Evolutionary conservation across 192 early-diverging fungal species (phyloP).

Genomic region (Rhizophlyctis rosea): DNA sequence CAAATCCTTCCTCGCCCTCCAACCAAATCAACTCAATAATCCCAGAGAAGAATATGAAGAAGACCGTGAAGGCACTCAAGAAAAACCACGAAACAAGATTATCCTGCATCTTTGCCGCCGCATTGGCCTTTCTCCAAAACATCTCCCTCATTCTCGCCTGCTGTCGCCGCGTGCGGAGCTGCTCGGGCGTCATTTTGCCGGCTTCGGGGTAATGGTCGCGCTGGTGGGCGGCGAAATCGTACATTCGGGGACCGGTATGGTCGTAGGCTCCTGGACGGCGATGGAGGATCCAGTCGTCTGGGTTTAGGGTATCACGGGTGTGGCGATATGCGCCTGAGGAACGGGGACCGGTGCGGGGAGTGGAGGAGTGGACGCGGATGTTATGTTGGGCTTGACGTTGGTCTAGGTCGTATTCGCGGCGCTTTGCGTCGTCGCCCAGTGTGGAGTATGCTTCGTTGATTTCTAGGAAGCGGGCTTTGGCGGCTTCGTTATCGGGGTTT

Average conservation of each 20-base stretch:
- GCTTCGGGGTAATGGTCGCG: conserved; percentile 30
- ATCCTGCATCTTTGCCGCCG: conserved; percentile 13
- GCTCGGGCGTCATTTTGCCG: conserved; percentile 9
- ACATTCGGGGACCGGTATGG: conserved; percentile 7
- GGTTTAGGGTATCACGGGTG: conserved; percentile 20
- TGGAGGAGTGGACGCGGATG: background rate
- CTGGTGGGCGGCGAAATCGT: conserved; percentile 31
- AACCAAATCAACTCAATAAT: conserved; percentile 34
- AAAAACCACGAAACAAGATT: conserved; percentile 10
- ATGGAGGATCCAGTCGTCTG: conserved; percentile 48
- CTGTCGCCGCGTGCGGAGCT: conserved; percentile 4
- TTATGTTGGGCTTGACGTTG: conserved; percentile 8
- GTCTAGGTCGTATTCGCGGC: conserved; percentile 75
- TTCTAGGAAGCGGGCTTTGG: conserved; percentile 67
- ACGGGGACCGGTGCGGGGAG: conserved; percentile 4
- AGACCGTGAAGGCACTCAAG: conserved; percentile 17
- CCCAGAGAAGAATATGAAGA: conserved; percentile 29
- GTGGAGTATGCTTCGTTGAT: conserved; percentile 87
- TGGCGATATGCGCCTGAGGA: conserved; percentile 5
- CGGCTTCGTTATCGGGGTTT: conserved; percentile 65
- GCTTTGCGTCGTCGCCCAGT: conserved; percentile 64
- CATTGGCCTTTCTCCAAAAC: conserved; percentile 21
- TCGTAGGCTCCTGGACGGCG: conserved; percentile 14
- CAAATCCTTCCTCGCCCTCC: conserved; percentile 19
- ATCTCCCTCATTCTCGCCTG: conserved; percentile 12